Conservation (phyloP, 2,329 filamentous ascomycete species). For the Verruconis gallopava region DNA sequence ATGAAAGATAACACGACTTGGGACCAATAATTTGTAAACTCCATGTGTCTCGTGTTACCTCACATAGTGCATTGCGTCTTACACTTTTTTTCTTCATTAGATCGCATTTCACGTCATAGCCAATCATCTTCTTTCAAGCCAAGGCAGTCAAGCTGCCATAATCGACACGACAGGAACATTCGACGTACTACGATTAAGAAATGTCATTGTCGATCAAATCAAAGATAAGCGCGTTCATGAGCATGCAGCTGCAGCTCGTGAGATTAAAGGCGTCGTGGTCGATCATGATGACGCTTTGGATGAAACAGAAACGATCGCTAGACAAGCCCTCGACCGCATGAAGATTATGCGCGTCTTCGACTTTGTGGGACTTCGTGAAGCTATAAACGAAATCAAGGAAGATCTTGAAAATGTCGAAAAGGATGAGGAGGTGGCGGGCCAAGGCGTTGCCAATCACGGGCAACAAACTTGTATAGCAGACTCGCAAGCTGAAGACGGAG, state of each 20-base stretch:
- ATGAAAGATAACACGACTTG: background rate
- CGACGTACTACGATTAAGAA: constrained; percentile 29
- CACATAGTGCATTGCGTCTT: too few relatives aligned
- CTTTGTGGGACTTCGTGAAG: constrained; percentile 34
- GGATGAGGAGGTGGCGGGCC: background rate
- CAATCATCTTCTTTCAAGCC: constrained; percentile 23
- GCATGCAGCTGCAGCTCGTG: constrained; percentile 1
- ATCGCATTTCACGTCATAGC: constrained; percentile 20
- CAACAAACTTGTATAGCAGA: constrained; percentile 17
- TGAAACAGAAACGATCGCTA: constrained; percentile 20
- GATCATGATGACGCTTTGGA: background rate
- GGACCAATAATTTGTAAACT: too few relatives aligned
- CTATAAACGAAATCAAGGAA: constrained; percentile 31
- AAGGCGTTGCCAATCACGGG: background rate
- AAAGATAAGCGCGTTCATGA: constrained; percentile 1
- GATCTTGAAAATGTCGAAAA: constrained; percentile 16
- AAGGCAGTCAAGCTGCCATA: constrained; percentile 24
- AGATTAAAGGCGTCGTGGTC: constrained; percentile 3
- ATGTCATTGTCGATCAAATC: constrained; percentile 17
- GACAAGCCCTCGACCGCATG: constrained; percentile 28
- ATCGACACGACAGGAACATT: constrained; percentile 35
- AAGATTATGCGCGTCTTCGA: constrained; percentile 40
- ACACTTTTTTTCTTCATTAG: background rate
- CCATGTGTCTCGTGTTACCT: too few relatives aligned
- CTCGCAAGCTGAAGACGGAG: constrained; percentile 17